phyloP scores from a whole-genome alignment of 1,284 basidiomycete genomes.

The Ustilago esculenta region DNA sequence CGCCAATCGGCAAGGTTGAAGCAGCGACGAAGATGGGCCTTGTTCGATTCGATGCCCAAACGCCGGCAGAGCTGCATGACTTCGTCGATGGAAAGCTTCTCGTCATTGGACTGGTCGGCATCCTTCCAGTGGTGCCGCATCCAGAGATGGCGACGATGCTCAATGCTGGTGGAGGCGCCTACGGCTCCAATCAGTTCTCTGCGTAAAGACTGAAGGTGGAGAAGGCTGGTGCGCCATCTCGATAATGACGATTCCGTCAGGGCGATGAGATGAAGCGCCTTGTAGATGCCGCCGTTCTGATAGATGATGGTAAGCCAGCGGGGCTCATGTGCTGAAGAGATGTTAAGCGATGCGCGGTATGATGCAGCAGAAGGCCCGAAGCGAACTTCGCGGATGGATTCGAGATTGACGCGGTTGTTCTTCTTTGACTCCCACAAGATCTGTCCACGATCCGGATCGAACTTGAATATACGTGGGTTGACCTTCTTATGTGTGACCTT shows the following conservation, averaged over 20 bases:
- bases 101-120: constrained; percentile 74
- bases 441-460: constrained; percentile 81
- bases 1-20: constrained; percentile 82
- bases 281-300: constrained; percentile 81
- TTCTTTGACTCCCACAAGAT: constrained; percentile 87
- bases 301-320: constrained; percentile 83
- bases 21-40: constrained; percentile 73
- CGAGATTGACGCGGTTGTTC: constrained; percentile 79
- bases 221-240: constrained; percentile 70
- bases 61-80: constrained; percentile 79
- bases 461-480: constrained; percentile 77
- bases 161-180: constrained; percentile 65
- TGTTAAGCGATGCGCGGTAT: constrained; percentile 79
- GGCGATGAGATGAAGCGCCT: constrained; percentile 88
- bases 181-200: constrained; percentile 51
- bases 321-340: constrained; percentile 68
- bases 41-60: constrained; percentile 77
- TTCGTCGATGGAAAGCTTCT: constrained; percentile 77
- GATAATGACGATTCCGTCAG: constrained; percentile 76
- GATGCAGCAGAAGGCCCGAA: constrained; percentile 79
- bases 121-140: constrained; percentile 83
- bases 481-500: constrained; percentile 88
- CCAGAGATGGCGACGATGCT: constrained; percentile 79
- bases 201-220: constrained; percentile 66
- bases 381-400: constrained; percentile 89